A percentile compares a stretch with the other conserved stretches of the same genome.
phyloP scores from a whole-genome alignment of 73 alveolate genomes.

The Uronychia binucleata region DNA sequence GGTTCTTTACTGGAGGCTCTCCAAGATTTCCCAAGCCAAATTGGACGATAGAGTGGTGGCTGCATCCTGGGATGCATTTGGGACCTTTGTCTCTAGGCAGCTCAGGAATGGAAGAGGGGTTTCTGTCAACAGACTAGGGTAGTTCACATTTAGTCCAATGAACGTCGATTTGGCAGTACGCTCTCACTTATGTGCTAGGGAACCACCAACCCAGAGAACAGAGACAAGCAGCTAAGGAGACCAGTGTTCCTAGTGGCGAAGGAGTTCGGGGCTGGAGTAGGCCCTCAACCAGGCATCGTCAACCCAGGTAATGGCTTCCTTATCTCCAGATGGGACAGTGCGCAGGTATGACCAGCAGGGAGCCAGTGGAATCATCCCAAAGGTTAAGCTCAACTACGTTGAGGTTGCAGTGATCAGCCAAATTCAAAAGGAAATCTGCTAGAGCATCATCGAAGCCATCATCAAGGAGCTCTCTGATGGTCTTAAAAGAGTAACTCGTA shows the following conservation, averaged over 20 bases:
- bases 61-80: conserved; percentile 53
- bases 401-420: conserved; percentile 47
- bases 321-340: conserved; percentile 26
- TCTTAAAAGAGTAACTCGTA: not conserved
- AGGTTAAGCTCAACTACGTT: conserved; percentile 38
- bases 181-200: conserved; percentile 31
- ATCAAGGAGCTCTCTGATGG: not conserved
- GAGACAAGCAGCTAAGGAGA: conserved; percentile 51
- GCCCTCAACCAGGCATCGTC: conserved; percentile 45
- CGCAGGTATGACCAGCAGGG: conserved; percentile 44
- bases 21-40: not conserved
- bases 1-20: too few species aligned
- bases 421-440: conserved; percentile 31
- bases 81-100: conserved; percentile 50
- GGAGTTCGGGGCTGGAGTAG: conserved; percentile 54
- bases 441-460: not conserved
- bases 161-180: conserved; percentile 60
- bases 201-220: conserved; percentile 57
- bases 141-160: conserved; percentile 63
- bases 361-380: conserved; percentile 57
- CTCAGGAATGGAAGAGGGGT: conserved; percentile 66
- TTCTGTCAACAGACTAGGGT: conserved; percentile 60
- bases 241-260: conserved; percentile 60
- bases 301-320: conserved; percentile 1
- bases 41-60: not conserved